Percentiles rank a stretch among this genome's conserved stretches.
phyloP scores from a whole-genome alignment of 73 alveolate genomes.

The Tetrahymena malaccensis region DNA sequence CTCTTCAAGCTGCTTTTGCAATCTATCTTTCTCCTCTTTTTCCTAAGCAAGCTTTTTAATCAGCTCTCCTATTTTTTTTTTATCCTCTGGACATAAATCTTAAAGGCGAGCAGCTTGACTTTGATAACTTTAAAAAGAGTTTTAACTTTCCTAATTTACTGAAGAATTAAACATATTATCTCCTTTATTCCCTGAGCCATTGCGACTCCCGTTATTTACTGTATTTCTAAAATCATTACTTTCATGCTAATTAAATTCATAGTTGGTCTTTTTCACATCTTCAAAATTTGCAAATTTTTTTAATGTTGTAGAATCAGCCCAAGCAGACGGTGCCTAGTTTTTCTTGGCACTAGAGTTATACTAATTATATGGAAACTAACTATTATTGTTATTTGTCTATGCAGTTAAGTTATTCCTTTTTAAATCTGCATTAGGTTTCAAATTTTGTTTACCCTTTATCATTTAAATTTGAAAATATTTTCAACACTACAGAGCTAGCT shows the following conservation, averaged over 20 bases:
- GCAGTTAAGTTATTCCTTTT: background rate
- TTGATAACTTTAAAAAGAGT: background rate
- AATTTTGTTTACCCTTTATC: background rate
- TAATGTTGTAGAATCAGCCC: background rate
- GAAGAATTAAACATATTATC: background rate
- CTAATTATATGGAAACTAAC: background rate
- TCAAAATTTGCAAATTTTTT: background rate
- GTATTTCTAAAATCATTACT: background rate
- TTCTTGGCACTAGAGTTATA: background rate
- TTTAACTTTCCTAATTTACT: background rate
- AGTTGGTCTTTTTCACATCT: background rate
- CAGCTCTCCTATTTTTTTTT: slow-evolving; percentile 90
- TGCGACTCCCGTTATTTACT: background rate
- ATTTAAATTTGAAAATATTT: background rate
- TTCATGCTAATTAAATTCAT: background rate
- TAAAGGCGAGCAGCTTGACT: slow-evolving; percentile 20
- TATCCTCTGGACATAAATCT: slow-evolving; percentile 94
- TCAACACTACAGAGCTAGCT: background rate
- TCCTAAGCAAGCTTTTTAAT: slow-evolving; percentile 86
- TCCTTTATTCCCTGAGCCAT: background rate
- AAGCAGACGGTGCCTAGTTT: background rate
- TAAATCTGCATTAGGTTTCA: background rate
- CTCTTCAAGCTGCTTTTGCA: slow-evolving; percentile 49
- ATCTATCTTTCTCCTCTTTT: slow-evolving; percentile 71
- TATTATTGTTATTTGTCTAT: background rate